Evolutionary conservation across 345 rosid genomes (phyloP), one percentile per base, ranked within the genome.

Genomic region (Punica granatum): DNA sequence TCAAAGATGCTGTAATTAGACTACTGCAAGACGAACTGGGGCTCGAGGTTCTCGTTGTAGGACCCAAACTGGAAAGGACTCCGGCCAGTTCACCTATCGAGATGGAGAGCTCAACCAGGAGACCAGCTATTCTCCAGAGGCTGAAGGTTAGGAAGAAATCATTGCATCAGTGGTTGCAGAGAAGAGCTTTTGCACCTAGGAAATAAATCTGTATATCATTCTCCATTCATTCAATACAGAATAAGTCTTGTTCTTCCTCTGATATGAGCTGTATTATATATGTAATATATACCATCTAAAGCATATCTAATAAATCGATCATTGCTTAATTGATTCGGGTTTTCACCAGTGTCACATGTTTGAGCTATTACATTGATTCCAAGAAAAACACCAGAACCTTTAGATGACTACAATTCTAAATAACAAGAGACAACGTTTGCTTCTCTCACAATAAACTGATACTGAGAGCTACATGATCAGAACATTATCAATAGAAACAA

Each of bases 91-190:
- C 60, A 60, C 71, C 75, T 6, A 56, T 36, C 12, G 69, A 71
- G 67, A 63, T 51, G 36, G 74, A 69, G 73, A 79, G 83, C 62
- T 70, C 88, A 67, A 70, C 91, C 0, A 78, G 97, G 76, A 84
- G 98, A 66, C 98, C 96, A 30, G 76, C 69, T 30, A 76, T 70
- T 68, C 77, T 80, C 35, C 84, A 77, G 70, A 78, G 91, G 80
- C 69, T 94, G 70, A 85, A 82, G 82, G 86, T 94, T 48, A 80
- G 89, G 35, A 84, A 77, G 78, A 79, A 78, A 65, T 94, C 96
- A 15, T 69, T 89, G 77, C 80, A 67, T 56, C 63, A 33, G 32
- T 90, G 97, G 97, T 67, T 94, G 70, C 87, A 64, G 67, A 77
- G 81, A 72, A 81, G 75, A 81, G 72, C 62, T 36, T 64, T 51